A percentile compares a stretch with the other conserved stretches of the same genome.
phyloP scores from a whole-genome alignment of 1,139 yeast genomes.

The Protomyces inundatus region DNA sequence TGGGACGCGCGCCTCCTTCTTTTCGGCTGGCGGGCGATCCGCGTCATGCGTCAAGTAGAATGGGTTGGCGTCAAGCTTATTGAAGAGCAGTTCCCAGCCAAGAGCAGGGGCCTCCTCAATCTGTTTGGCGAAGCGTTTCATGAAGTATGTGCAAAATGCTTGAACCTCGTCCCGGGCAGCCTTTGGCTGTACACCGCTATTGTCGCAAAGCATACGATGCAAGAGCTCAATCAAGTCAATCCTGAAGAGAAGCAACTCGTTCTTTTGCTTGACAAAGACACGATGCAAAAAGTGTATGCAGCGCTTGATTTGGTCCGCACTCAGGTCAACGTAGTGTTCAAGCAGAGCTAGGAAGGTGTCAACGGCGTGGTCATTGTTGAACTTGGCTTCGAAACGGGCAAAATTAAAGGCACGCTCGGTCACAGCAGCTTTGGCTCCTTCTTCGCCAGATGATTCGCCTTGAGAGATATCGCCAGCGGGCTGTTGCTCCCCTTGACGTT shows the following conservation, averaged over 20 bases:
- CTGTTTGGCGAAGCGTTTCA: slow-evolving; percentile 56
- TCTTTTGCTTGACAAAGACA: slow-evolving; percentile 60
- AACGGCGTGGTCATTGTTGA: slow-evolving; percentile 39
- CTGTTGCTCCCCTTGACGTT: slow-evolving; percentile 28
- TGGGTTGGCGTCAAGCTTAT: slow-evolving; percentile 50
- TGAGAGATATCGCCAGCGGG: slow-evolving; percentile 36
- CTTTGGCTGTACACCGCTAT: slow-evolving; percentile 39
- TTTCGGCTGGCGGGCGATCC: slow-evolving; percentile 40
- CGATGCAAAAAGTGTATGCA: slow-evolving; percentile 69
- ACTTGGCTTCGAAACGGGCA: slow-evolving; percentile 38
- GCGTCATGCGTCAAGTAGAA: slow-evolving; percentile 52
- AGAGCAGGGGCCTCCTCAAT: slow-evolving; percentile 51
- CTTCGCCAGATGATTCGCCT: slow-evolving; percentile 42
- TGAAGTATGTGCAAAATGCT: slow-evolving; percentile 60
- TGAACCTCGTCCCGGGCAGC: slow-evolving; percentile 55
- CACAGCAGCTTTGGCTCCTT: slow-evolving; percentile 38
- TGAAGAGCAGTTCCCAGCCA: slow-evolving; percentile 65
- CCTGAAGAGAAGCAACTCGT: slow-evolving; percentile 58
- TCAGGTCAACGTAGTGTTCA: slow-evolving; percentile 56
- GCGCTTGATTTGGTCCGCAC: slow-evolving; percentile 55
- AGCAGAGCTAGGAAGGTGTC: slow-evolving; percentile 52
- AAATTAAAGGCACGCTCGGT: slow-evolving; percentile 54
- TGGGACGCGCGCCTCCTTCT: slow-evolving; percentile 20
- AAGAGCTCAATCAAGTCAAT: slow-evolving; percentile 66
- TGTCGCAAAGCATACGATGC: slow-evolving; percentile 45